Conservation (phyloP, 768 basidiomycete genomes). For the Leccinum arenicola region DNA sequence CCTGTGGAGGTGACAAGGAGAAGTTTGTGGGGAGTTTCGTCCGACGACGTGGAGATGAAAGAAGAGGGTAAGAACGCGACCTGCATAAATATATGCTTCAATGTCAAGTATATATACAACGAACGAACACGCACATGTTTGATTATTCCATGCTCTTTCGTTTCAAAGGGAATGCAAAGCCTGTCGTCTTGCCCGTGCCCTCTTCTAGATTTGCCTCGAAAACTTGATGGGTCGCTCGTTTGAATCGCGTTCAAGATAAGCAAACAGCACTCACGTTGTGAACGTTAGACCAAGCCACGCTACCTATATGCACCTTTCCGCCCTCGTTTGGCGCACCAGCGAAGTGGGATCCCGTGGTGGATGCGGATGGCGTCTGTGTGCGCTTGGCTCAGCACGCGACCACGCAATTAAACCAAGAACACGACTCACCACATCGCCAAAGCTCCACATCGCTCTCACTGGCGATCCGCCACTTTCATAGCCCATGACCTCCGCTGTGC, state of each 20-base stretch:
- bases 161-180: slow-evolving; percentile 62
- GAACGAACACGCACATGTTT: slow-evolving; percentile 47
- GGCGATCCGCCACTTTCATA: slow-evolving; percentile 40
- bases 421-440: slow-evolving; percentile 47
- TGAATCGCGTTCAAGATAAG: not conserved
- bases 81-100: slow-evolving; percentile 28
- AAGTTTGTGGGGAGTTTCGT: slow-evolving; percentile 37
- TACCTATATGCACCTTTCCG: slow-evolving; percentile 54
- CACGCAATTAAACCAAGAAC: not conserved
- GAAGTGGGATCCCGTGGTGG: slow-evolving; percentile 50
- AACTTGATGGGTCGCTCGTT: slow-evolving; percentile 46
- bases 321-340: slow-evolving; percentile 51
- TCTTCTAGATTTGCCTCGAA: slow-evolving; percentile 47
- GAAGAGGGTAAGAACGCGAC: slow-evolving; percentile 48
- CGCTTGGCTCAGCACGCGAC: not conserved
- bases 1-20: slow-evolving; percentile 73
- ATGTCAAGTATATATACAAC: not conserved
- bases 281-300: slow-evolving; percentile 64
- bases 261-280: slow-evolving; percentile 43
- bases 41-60: slow-evolving; percentile 30
- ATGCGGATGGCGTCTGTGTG: slow-evolving; percentile 40
- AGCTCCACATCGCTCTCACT: slow-evolving; percentile 49
- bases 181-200: slow-evolving; percentile 45
- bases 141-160: slow-evolving; percentile 63
- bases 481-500: slow-evolving; percentile 53